Base-by-base conservation (phyloP, 768 basidiomycete genomes). In the Leccinum truebloodii region DNA sequence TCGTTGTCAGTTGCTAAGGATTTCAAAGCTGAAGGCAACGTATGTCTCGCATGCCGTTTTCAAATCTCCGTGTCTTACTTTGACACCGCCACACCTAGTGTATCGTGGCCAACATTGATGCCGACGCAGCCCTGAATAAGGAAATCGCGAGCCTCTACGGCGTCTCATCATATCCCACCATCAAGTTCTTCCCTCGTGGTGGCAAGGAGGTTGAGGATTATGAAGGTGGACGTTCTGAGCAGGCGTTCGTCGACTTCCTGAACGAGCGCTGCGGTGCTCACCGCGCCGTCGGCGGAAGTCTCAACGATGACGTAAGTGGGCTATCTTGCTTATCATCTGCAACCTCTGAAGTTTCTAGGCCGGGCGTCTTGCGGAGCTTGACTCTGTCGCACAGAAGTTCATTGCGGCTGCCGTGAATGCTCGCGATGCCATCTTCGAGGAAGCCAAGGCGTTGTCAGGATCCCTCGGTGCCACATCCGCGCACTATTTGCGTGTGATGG, bases 401-500 rank as follows among this genome's bases (percentile, higher is more conserved):
- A 82, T 91, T 74, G 75, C 76, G 13, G 84, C 90, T 26, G 72
- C 80, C 3, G 80, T 80, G 13, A 79, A 79, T 55, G 81, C 81
- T 37, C 85, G 91, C 41, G 74, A 82, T 41, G 73, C 80, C n/a
- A 75, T 97, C 59, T 81, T 86, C 64, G 76, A 86, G 66, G 85
- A 92, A 62, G 93, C 93, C 26, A 71, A 76, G 34, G 70, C 68
- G 0, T 72, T 92, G 50, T 64, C 74, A n/a, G 55, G 59, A 6
- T 83, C 85, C 18, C 77, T 82, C 44, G 84, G 85, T 30, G 77
- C 71, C 6, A 76, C 81, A 24, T 83, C 86, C 18, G 82, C 84
- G 67, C 90, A 95, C 74, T 99, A 99, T 75, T 65, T 95, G 59
- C 87, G 88, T 61, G 87, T 94, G 48, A 95, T 98, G 92, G 87